These are phyloP conservation scores for Wolfiporia cocos DNA, from an alignment of 1,284 basidiomycete species.

Conservation along the genomic window DNA sequence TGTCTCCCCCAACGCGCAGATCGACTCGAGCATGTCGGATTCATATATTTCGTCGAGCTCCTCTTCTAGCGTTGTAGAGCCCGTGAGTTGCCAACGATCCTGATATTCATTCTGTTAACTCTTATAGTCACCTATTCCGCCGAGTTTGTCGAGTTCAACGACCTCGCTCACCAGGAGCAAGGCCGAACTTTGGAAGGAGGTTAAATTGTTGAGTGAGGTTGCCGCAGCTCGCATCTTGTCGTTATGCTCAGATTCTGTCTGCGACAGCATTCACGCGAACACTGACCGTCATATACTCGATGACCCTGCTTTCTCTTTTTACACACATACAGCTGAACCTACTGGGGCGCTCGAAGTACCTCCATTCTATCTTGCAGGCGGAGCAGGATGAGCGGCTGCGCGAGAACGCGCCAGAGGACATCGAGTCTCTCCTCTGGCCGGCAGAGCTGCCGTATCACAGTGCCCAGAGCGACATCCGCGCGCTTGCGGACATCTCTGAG, in stretches of 20 bases:
- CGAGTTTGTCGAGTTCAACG: too few relatives aligned
- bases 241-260: too few relatives aligned
- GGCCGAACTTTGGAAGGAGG: constrained; percentile 76
- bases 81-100: too few relatives aligned
- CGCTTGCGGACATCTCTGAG: constrained; percentile 35
- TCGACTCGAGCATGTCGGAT: not conserved
- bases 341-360: constrained; percentile 78
- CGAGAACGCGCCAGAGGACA: constrained; percentile 36
- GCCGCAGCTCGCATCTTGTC: too few relatives aligned
- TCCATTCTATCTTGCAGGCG: constrained; percentile 61
- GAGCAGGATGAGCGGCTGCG: constrained; percentile 55
- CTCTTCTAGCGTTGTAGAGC: not conserved
- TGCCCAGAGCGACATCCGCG: constrained; percentile 23
- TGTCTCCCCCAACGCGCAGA: constrained; percentile 2
- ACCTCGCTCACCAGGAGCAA: constrained; percentile 36
- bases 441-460: constrained; percentile 21
- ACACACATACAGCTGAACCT: constrained; percentile 81
- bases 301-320: constrained; percentile 75
- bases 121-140: too few relatives aligned
- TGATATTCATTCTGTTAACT: too few relatives aligned
- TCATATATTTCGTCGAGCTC: not conserved
- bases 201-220: constrained; percentile 70
- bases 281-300: constrained; percentile 80
- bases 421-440: constrained; percentile 32
- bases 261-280: constrained; percentile 74